Percentiles rank a stretch among this genome's conserved stretches.
Conservation (phyloP, 1,284 basidiomycete genomes). For the Ustilago xerochloae region DNA sequence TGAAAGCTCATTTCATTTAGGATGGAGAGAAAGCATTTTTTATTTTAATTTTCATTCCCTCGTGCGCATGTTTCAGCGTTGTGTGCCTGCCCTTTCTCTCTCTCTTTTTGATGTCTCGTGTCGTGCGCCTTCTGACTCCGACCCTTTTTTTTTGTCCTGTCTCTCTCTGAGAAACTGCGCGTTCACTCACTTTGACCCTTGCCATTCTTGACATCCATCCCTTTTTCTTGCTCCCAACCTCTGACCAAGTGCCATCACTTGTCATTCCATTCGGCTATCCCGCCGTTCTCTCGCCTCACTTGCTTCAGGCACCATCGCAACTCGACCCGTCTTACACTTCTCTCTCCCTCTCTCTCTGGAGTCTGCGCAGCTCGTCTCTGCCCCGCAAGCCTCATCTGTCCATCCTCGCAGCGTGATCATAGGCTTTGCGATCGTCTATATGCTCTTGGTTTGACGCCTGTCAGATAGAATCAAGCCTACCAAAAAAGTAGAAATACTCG, state of each 20-base stretch:
- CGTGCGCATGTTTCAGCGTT: neutral
- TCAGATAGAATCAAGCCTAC: neutral
- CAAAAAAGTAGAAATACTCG: conserved; percentile 25
- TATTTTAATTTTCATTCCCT: no score
- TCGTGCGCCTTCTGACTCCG: neutral
- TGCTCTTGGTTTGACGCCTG: neutral
- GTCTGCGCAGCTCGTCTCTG: no score
- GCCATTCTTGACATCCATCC: neutral
- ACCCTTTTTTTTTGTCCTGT: neutral
- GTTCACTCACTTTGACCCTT: no score
- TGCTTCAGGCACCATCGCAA: neutral
- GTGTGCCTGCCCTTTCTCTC: neutral
- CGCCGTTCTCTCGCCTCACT: neutral
- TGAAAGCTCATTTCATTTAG: no score
- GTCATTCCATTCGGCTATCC: neutral
- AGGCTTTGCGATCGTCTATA: neutral
- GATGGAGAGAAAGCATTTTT: no score
- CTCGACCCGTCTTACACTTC: neutral
- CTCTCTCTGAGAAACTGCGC: no score
- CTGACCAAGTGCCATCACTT: no score
- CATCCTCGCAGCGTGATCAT: neutral
- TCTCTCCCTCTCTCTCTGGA: neutral
- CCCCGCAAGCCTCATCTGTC: neutral
- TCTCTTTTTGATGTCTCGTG: neutral
- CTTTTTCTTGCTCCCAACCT: neutral